A percentile compares a stretch with the other conserved stretches of the same genome.
These are phyloP conservation scores for Debaryomycetaceae sp. DNA, from an alignment of 1,139 yeast species.

Conservation along the genomic window DNA sequence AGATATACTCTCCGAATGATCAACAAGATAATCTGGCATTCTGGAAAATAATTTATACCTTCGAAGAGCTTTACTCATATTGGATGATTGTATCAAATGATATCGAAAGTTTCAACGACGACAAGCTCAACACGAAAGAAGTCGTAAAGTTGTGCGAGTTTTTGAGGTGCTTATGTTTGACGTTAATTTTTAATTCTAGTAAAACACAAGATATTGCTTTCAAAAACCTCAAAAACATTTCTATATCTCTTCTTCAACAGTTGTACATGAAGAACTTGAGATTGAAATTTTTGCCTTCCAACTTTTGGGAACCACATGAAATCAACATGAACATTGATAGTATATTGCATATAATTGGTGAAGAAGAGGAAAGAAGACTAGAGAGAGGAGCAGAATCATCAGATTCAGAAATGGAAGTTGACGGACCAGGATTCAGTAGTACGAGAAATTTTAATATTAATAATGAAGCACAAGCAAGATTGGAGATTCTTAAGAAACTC, in stretches of 20 bases:
- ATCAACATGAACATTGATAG: conserved; percentile 26
- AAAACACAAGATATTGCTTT: conserved; percentile 13
- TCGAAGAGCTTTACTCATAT: conserved; percentile 41
- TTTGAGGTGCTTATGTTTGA: conserved; percentile 53
- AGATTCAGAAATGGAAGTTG: conserved; percentile 8
- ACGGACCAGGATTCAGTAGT: conserved; percentile 3
- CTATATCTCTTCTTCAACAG: conserved; percentile 61
- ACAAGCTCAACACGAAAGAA: conserved; percentile 44
- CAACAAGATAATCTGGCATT: conserved; percentile 15
- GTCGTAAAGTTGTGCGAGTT: conserved; percentile 46
- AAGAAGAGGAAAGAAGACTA: conserved; percentile 32
- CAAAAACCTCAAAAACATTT: conserved; percentile 29
- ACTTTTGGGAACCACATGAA: conserved; percentile 54
- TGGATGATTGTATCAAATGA: conserved; percentile 69
- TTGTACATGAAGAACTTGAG: conserved; percentile 69
- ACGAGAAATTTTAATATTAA: conserved; percentile 5
- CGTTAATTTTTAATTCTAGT: conserved; percentile 46
- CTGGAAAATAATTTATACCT: conserved; percentile 34
- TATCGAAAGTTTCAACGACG: conserved; percentile 50
- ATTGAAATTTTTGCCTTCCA: conserved; percentile 48
- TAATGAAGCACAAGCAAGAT: conserved; percentile 16
- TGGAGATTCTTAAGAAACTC: conserved; percentile 55
- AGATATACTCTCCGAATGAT: conserved; percentile 9
- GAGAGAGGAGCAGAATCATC: conserved; percentile 14
- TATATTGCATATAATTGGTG: conserved; percentile 33